Conservation (phyloP, 805 yeast genomes). For the Wickerhamiella nectarea region DNA sequence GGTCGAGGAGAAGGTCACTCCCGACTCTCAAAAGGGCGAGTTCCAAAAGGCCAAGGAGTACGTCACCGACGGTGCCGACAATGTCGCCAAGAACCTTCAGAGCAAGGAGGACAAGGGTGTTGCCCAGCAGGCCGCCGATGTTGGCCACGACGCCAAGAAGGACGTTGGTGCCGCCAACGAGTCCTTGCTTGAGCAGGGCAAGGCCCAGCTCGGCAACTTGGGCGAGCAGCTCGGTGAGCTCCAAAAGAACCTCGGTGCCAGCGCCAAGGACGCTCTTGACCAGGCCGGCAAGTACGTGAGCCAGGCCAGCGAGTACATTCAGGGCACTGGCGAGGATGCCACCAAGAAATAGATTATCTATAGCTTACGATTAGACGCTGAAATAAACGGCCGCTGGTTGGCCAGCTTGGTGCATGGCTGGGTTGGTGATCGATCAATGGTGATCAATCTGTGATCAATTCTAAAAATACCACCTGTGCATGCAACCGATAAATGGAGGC, state of each 20-base stretch:
- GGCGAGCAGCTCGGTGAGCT: slow-evolving; percentile 12
- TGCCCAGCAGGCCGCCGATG: slow-evolving; percentile 55
- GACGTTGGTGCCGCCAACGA: slow-evolving; percentile 35
- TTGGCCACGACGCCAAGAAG: slow-evolving; percentile 40
- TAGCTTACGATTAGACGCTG: no score
- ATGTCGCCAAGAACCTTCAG: slow-evolving; percentile 41
- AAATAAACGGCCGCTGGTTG: no score
- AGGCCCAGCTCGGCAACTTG: slow-evolving; percentile 16
- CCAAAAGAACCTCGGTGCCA: slow-evolving; percentile 12
- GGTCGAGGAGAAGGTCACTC: slow-evolving; percentile 50
- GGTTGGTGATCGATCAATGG: no score
- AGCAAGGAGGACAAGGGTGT: slow-evolving; percentile 40
- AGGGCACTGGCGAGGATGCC: slow-evolving; percentile 16
- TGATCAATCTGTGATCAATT: no score
- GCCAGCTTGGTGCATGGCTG: no score
- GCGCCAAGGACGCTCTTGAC: slow-evolving; percentile 18
- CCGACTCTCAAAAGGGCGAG: slow-evolving; percentile 54
- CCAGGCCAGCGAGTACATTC: slow-evolving; percentile 25
- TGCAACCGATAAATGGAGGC: no score
- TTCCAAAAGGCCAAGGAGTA: slow-evolving; percentile 57
- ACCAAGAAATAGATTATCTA: not conserved
- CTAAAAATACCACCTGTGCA: no score
- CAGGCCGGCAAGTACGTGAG: slow-evolving; percentile 23
- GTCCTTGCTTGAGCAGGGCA: slow-evolving; percentile 25
- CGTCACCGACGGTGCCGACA: slow-evolving; percentile 54